A percentile compares a stretch with the other conserved stretches of the same genome.
These are phyloP conservation scores for Closterium sp. DNA, from an alignment of 139 green algal species.

Conservation along the genomic window DNA sequence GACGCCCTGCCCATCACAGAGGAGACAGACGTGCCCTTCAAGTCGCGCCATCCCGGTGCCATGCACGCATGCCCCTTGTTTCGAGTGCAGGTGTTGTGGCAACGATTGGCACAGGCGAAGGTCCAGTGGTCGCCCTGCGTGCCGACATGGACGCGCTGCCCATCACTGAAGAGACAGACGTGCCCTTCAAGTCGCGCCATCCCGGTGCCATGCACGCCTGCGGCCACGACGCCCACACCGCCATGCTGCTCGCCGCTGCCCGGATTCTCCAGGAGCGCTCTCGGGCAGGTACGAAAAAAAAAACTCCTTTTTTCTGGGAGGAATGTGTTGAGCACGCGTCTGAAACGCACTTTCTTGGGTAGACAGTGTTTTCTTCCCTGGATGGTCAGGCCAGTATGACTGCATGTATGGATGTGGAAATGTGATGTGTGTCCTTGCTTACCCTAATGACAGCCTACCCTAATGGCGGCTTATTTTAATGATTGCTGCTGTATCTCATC, in stretches of 20 bases:
- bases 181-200: neutral
- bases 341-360: neutral
- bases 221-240: slow-evolving; percentile 48
- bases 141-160: slow-evolving; percentile 38
- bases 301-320: neutral
- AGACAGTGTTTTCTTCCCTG: neutral
- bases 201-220: slow-evolving; percentile 45
- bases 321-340: neutral
- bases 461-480: no score
- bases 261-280: slow-evolving; percentile 25
- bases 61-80: slow-evolving; percentile 45
- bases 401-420: neutral
- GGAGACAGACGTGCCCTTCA: neutral
- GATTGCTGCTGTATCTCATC: no score
- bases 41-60: neutral
- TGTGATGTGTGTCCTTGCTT: neutral
- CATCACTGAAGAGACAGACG: neutral
- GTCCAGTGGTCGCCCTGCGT: neutral
- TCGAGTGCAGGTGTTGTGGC: neutral
- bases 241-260: slow-evolving; percentile 49
- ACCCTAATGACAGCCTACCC: no score
- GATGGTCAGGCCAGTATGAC: no score
- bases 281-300: slow-evolving; percentile 1
- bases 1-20: slow-evolving; percentile 21
- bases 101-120: neutral